These are phyloP conservation scores for Cyclaneusma minus DNA, from an alignment of 2,329 filamentous ascomycete species.

Conservation along the genomic window DNA sequence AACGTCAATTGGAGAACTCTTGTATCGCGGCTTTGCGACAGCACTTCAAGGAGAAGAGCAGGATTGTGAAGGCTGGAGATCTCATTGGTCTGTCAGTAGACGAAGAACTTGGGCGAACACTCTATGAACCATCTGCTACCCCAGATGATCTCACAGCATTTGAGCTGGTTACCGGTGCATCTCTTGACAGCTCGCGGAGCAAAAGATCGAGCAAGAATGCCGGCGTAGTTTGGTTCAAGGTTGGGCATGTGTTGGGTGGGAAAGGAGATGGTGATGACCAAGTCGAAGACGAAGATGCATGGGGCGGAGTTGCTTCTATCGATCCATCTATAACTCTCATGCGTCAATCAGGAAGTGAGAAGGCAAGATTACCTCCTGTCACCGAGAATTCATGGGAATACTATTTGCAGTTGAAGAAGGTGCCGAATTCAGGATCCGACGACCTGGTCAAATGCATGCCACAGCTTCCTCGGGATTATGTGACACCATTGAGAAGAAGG, in stretches of 20 bases:
- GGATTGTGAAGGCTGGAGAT: slow-evolving; percentile 76
- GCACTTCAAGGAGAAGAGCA: slow-evolving; percentile 70
- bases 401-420: slow-evolving; percentile 64
- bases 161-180: slow-evolving; percentile 38
- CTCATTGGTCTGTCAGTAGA: slow-evolving; percentile 82
- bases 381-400: slow-evolving; percentile 74
- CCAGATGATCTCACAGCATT: slow-evolving; percentile 53
- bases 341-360: slow-evolving; percentile 79
- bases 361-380: slow-evolving; percentile 62
- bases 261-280: slow-evolving; percentile 34
- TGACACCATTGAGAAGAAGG: slow-evolving; percentile 49
- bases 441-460: slow-evolving; percentile 19
- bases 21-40: slow-evolving; percentile 76
- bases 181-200: slow-evolving; percentile 30
- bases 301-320: slow-evolving; percentile 76
- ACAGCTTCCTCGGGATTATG: slow-evolving; percentile 33
- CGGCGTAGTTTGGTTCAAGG: slow-evolving; percentile 81
- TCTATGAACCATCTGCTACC: slow-evolving; percentile 52
- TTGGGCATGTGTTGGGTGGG: slow-evolving; percentile 54
- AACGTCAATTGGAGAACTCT: slow-evolving; percentile 70
- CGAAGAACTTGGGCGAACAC: slow-evolving; percentile 63
- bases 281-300: slow-evolving; percentile 52
- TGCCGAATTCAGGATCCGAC: slow-evolving; percentile 33
- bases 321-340: slow-evolving; percentile 79
- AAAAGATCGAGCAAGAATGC: slow-evolving; percentile 17